phyloP scores from a whole-genome alignment of 768 basidiomycete genomes.

The Pisolithus albus region DNA sequence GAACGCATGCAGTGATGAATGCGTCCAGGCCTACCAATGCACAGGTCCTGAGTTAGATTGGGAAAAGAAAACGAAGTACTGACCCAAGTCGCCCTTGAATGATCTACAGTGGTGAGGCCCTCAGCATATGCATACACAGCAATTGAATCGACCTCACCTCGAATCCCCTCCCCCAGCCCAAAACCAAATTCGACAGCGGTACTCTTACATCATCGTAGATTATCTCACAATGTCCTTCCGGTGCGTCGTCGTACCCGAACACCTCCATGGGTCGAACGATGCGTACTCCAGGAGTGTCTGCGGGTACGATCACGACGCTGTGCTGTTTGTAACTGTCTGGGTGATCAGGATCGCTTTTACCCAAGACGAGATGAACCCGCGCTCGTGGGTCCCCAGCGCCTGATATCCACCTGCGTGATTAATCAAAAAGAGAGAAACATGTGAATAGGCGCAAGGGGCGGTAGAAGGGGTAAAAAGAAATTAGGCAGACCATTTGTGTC shows the following conservation, averaged over 20 bases:
- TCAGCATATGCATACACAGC: neutral
- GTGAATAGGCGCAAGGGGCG: neutral
- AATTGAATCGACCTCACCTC: slow-evolving; percentile 44
- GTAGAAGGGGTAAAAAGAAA: neutral
- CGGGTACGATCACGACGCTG: slow-evolving; percentile 92
- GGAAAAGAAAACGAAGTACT: slow-evolving; percentile 10
- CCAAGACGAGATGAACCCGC: slow-evolving; percentile 88
- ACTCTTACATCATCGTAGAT: slow-evolving; percentile 92
- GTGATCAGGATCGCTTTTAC: slow-evolving; percentile 86
- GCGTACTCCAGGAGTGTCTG: slow-evolving; percentile 79
- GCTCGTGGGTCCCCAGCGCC: slow-evolving; percentile 93
- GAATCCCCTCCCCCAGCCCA: slow-evolving; percentile 94
- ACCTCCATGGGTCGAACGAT: slow-evolving; percentile 90
- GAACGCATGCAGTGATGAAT: slow-evolving; percentile 98
- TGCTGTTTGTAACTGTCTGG: slow-evolving; percentile 74
- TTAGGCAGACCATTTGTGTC: slow-evolving; percentile 80
- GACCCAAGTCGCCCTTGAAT: slow-evolving; percentile 95
- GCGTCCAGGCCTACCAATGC: slow-evolving; percentile 67
- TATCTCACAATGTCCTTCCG: slow-evolving; percentile 95
- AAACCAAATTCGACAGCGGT: slow-evolving; percentile 72
- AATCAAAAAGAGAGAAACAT: neutral
- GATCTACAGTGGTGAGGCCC: slow-evolving; percentile 40
- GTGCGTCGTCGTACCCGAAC: slow-evolving; percentile 92
- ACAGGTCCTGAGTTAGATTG: slow-evolving; percentile 2
- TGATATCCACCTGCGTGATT: slow-evolving; percentile 81